Conservation (phyloP, 345 rosid species). For the Populus euphratica region DNA sequence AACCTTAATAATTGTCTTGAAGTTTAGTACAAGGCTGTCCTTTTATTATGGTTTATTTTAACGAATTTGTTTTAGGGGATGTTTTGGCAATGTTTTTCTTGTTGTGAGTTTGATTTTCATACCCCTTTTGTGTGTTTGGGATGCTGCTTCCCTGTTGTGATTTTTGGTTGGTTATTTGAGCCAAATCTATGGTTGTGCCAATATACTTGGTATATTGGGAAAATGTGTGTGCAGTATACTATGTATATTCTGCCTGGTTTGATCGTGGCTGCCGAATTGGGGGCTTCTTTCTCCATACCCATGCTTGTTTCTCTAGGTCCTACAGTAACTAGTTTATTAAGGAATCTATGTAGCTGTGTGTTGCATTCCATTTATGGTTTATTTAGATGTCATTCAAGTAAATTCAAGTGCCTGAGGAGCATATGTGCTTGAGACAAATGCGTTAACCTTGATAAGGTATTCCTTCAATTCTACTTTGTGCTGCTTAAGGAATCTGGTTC, state of each 20-base stretch:
- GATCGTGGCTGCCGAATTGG: neutral
- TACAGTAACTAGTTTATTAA: neutral
- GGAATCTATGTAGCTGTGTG: no score
- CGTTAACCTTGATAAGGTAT: no score
- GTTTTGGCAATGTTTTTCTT: neutral
- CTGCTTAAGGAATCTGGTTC: neutral
- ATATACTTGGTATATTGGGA: neutral
- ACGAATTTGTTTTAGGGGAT: neutral
- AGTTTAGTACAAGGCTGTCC: neutral
- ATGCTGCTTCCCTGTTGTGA: neutral
- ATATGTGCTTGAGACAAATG: neutral
- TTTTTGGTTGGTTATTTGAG: neutral
- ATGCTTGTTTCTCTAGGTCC: neutral
- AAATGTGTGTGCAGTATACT: neutral
- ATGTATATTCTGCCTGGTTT: neutral
- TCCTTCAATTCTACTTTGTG: neutral
- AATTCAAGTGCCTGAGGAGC: neutral
- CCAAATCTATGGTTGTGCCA: neutral
- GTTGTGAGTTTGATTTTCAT: neutral
- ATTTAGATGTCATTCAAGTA: neutral
- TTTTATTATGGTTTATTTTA: neutral
- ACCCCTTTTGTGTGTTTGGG: neutral
- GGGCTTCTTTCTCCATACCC: neutral
- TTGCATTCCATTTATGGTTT: neutral
- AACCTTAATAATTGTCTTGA: neutral